phyloP scores from a whole-genome alignment of 2,329 filamentous ascomycete genomes.

The Verticillium alfalfae region DNA sequence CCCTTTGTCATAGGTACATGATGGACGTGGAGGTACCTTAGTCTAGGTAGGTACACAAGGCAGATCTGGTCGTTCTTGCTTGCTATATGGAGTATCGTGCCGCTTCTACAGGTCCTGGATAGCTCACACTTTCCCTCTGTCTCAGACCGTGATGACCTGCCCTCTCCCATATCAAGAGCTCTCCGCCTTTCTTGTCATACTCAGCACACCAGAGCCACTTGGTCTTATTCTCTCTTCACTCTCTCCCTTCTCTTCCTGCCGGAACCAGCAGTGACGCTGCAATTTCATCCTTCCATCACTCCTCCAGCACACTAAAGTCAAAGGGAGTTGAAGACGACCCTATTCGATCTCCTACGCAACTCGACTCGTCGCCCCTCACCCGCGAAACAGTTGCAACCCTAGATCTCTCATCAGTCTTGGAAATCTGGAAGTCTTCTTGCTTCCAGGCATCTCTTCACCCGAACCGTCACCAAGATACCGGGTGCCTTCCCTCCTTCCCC shows the following conservation, averaged over 20 bases:
- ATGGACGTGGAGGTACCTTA: too few species aligned
- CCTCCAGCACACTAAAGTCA: too few species aligned
- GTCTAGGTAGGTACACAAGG: background rate
- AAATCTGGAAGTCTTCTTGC: too few species aligned
- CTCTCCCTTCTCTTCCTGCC: background rate
- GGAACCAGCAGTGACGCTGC: background rate
- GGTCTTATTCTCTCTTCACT: background rate
- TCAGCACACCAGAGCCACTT: background rate
- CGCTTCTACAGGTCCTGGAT: background rate
- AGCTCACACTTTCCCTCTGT: background rate
- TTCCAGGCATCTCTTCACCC: too few species aligned
- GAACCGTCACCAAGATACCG: background rate
- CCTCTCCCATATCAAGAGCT: background rate
- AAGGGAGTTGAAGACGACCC: too few species aligned
- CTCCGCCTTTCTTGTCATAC: background rate
- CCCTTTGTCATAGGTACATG: background rate
- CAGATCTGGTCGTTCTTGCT: background rate
- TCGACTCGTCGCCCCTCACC: background rate
- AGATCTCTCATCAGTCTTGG: too few species aligned
- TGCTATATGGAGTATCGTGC: background rate
- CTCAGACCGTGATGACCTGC: background rate
- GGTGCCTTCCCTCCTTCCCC: constrained; percentile 12
- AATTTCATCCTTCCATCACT: too few species aligned
- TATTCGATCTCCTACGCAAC: too few species aligned
- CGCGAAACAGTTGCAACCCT: background rate